Evolutionary conservation across 495 filamentous ascomycete genomes (phyloP).

Genomic region (Platismatia glauca): DNA sequence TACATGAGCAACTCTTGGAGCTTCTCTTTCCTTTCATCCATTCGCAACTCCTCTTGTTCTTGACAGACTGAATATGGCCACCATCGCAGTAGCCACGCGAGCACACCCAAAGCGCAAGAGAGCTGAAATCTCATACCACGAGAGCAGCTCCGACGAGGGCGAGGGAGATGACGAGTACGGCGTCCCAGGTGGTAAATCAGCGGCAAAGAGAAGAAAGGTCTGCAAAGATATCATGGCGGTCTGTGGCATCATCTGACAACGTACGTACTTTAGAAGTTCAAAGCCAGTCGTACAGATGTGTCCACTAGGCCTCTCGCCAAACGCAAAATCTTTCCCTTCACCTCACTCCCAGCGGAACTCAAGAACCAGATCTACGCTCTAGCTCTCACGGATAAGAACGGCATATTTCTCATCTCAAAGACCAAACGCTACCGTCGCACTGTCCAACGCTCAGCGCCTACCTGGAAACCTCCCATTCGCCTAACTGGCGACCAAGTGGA

Average conservation of each 20-base stretch:
- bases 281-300: background rate
- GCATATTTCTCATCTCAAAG: background rate
- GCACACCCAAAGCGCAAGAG: slow-evolving; percentile 14
- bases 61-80: background rate
- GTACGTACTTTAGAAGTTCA: background rate
- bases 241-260: background rate
- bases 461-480: too few relatives aligned
- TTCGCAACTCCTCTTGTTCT: background rate
- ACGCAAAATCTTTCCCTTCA: slow-evolving; percentile 19
- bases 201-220: background rate
- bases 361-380: slow-evolving; percentile 16
- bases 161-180: background rate
- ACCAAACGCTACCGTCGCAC: background rate
- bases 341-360: slow-evolving; percentile 13
- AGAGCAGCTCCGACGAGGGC: slow-evolving; percentile 6
- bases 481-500: too few relatives aligned
- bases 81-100: background rate
- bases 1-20: background rate
- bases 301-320: slow-evolving; percentile 11
- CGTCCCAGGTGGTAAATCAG: background rate
- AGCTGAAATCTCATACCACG: slow-evolving; percentile 11
- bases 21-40: background rate
- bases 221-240: background rate
- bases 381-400: background rate
- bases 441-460: background rate